phyloP scores from a whole-genome alignment of 1,139 yeast species.

The Geotrichum reessii region DNA sequence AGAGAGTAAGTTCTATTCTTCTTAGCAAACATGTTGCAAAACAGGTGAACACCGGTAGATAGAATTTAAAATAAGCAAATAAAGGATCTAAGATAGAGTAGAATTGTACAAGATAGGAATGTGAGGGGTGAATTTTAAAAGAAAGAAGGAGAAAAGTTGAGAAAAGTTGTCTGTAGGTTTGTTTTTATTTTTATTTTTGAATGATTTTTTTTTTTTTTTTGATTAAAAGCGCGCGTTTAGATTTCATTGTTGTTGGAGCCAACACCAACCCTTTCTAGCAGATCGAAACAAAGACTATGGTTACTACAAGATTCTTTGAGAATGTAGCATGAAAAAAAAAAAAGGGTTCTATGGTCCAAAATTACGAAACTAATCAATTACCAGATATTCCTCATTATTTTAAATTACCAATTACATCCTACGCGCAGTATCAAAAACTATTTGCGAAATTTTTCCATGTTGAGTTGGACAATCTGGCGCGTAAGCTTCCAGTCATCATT shows the following conservation, averaged over 20 bases:
- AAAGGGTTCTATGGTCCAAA: background rate
- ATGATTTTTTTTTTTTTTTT: too few species aligned
- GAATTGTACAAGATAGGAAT: background rate
- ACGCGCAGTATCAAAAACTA: background rate
- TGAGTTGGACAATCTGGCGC: slow-evolving; percentile 40
- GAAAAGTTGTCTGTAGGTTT: background rate
- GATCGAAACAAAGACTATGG: background rate
- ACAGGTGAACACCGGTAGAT: background rate
- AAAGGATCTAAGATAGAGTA: background rate
- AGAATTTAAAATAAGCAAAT: background rate
- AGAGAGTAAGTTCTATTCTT: background rate
- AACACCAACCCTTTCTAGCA: background rate
- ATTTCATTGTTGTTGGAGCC: background rate
- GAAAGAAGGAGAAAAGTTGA: background rate
- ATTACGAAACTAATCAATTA: background rate
- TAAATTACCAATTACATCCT: background rate
- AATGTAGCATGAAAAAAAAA: background rate
- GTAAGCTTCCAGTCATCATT: slow-evolving; percentile 55
- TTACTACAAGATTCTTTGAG: background rate
- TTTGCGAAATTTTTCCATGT: background rate
- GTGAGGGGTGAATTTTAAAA: background rate
- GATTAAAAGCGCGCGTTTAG: background rate
- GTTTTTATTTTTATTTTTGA: background rate
- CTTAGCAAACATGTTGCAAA: background rate
- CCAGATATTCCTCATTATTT: background rate